Evolutionary conservation across 2,329 filamentous ascomycete species (phyloP).

Genomic region (Pseudogymnoascus sp.): DNA sequence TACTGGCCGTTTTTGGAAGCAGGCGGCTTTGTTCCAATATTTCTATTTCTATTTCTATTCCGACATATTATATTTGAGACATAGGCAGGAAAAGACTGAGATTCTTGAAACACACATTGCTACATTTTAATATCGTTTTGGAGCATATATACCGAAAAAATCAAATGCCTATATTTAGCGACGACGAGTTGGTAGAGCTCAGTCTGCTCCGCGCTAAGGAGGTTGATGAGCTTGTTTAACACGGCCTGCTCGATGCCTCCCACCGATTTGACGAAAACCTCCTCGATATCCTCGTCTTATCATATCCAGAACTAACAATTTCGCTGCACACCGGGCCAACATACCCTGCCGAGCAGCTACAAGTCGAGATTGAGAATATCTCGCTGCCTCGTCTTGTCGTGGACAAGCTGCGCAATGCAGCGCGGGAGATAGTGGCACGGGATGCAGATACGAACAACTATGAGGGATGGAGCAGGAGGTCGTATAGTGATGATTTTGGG

Average conservation of each 20-base stretch:
- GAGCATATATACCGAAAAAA: background rate
- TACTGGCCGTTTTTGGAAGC: background rate
- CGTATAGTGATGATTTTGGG: conserved; percentile 13
- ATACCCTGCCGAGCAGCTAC: conserved; percentile 18
- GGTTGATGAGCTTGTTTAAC: conserved; percentile 16
- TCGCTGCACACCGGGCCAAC: conserved; percentile 17
- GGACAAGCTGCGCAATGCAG: conserved; percentile 13
- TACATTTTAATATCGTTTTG: background rate
- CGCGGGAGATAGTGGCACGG: conserved; percentile 14
- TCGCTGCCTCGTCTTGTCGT: conserved; percentile 15
- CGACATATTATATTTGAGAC: background rate
- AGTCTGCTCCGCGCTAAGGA: conserved; percentile 16
- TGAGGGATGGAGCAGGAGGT: conserved; percentile 11
- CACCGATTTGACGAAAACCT: conserved; percentile 13
- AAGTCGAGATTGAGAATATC: conserved; percentile 17
- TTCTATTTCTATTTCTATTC: background rate
- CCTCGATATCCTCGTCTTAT: conserved; percentile 14
- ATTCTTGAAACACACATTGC: background rate
- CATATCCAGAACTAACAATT: conserved; percentile 17
- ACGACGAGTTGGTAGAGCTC: conserved; percentile 18
- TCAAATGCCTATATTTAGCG: conserved; percentile 12
- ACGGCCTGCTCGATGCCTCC: conserved; percentile 9
- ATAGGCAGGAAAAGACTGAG: background rate
- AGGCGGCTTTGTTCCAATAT: background rate
- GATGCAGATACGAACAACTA: conserved; percentile 11